phyloP scores from a whole-genome alignment of 805 yeast species.

The Suhomyces sp. region DNA sequence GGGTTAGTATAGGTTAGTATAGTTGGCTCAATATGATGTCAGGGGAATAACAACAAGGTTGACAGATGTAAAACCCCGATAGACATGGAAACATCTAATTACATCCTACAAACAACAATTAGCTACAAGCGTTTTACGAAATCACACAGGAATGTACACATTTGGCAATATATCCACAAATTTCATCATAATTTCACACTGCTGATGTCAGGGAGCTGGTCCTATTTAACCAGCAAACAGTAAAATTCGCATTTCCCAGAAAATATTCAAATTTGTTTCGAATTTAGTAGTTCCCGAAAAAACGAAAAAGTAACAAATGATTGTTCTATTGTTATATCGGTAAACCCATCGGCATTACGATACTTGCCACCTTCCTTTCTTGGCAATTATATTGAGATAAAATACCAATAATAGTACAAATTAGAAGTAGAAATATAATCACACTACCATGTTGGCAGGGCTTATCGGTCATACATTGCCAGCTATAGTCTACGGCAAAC shows the following conservation, averaged over 20 bases:
- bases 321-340: not conserved
- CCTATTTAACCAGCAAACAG: not conserved
- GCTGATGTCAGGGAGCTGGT: not conserved
- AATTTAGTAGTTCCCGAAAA: not conserved
- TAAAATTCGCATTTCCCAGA: not conserved
- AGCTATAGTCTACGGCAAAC: not conserved
- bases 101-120: too few species aligned
- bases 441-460: not conserved
- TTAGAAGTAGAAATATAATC: not conserved
- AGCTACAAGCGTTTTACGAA: not conserved
- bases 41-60: not conserved
- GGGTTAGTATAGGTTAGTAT: not conserved
- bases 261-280: not conserved
- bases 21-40: not conserved
- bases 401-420: not conserved
- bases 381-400: not conserved
- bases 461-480: not conserved
- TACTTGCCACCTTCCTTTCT: not conserved
- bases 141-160: not conserved
- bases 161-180: not conserved
- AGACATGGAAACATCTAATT: not conserved
- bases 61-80: not conserved
- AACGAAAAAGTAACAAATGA: not conserved
- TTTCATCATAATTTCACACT: not conserved
- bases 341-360: not conserved